Conservation (phyloP, 306 rosid genomes). For the Gleditsia sinensis region DNA sequence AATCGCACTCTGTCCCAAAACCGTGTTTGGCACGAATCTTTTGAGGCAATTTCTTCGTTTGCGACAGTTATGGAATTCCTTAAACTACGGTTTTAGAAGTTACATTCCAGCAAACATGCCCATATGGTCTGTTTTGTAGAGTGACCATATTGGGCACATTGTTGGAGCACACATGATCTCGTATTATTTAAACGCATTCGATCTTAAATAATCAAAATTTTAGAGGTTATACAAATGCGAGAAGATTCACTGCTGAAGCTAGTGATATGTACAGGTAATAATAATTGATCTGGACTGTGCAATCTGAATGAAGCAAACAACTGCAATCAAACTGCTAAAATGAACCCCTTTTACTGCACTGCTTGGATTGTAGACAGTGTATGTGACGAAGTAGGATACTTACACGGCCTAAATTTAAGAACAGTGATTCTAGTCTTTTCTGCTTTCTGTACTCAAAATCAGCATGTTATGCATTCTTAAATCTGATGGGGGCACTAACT, state of each 20-base stretch:
- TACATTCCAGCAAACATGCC: conserved; percentile 45
- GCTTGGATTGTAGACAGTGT: neutral
- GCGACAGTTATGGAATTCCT: conserved; percentile 35
- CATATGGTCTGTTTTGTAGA: neutral
- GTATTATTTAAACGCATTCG: neutral
- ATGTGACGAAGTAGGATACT: neutral
- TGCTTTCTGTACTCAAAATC: neutral
- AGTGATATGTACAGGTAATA: neutral
- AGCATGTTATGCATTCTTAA: neutral
- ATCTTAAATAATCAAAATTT: too few relatives aligned
- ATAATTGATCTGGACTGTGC: neutral
- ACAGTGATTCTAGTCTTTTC: conserved; percentile 41
- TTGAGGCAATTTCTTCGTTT: conserved; percentile 80
- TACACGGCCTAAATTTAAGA: neutral
- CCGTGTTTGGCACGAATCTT: conserved; percentile 41
- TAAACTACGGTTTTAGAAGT: neutral
- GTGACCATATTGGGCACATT: conserved; percentile 38
- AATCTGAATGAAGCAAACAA: neutral
- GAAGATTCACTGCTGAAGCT: neutral
- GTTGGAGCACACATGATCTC: conserved; percentile 37
- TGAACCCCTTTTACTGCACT: neutral
- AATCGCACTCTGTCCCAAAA: conserved; percentile 73
- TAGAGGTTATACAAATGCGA: too few relatives aligned
- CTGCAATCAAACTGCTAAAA: neutral
- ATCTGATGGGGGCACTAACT: neutral